phyloP scores from a whole-genome alignment of 2,329 filamentous ascomycete species.

The Fusarium foetens region DNA sequence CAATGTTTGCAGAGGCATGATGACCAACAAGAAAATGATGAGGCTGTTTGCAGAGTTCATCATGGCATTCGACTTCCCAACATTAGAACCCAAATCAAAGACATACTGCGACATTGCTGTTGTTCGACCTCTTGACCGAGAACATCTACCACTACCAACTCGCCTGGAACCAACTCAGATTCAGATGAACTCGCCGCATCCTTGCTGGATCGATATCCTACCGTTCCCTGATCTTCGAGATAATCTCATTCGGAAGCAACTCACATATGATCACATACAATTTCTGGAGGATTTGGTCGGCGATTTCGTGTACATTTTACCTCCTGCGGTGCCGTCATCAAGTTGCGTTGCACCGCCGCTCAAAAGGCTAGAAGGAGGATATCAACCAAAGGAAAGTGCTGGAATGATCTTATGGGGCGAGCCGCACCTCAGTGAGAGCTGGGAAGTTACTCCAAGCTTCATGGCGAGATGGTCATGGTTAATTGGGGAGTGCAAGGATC shows the following conservation, averaged over 20 bases:
- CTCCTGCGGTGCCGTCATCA: background rate
- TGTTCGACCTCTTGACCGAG: background rate
- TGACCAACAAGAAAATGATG: constrained; percentile 19
- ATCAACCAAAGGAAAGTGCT: background rate
- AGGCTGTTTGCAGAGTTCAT: background rate
- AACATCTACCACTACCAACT: constrained; percentile 1
- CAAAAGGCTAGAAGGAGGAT: too few species aligned
- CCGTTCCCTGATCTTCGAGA: constrained; percentile 28
- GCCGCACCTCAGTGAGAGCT: constrained; percentile 11
- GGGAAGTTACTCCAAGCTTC: constrained; percentile 12
- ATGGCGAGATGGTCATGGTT: constrained; percentile 20
- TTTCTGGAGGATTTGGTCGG: constrained; percentile 22
- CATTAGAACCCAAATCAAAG: background rate
- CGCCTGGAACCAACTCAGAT: constrained; percentile 26
- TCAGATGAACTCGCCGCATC: constrained; percentile 32
- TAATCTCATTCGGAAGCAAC: constrained; percentile 22
- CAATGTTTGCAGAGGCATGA: constrained; percentile 26
- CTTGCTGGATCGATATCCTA: constrained; percentile 24
- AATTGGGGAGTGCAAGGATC: constrained; percentile 3
- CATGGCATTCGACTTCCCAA: background rate
- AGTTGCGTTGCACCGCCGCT: background rate
- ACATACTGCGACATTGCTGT: background rate
- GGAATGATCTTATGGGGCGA: constrained; percentile 30
- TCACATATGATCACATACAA: constrained; percentile 12
- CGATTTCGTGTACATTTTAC: background rate